These are phyloP conservation scores for Bombardia bombarda DNA, from an alignment of 495 filamentous ascomycete species.

Conservation along the genomic window DNA sequence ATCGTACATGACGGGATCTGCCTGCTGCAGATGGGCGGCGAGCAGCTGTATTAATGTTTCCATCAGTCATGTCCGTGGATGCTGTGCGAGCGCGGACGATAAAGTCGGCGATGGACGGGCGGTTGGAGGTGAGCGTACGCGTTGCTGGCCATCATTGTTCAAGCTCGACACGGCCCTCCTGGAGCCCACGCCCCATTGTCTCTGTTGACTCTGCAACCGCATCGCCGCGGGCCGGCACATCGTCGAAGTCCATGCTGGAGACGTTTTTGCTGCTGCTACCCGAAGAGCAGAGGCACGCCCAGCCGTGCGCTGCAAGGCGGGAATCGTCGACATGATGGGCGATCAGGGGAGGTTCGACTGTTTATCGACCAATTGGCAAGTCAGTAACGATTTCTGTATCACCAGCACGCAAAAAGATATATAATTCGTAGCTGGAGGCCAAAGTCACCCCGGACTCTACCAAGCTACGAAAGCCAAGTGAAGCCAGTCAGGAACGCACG, in stretches of 20 bases:
- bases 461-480: no score
- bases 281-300: conserved; percentile 14
- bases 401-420: no score
- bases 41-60: conserved; percentile 54
- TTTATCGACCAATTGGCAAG: neutral
- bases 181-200: neutral
- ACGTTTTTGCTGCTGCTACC: neutral
- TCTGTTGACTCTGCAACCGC: conserved; percentile 4
- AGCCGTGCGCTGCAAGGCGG: conserved; percentile 12
- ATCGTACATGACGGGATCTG: conserved; percentile 75
- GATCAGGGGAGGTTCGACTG: no score
- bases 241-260: conserved; percentile 4
- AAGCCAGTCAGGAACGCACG: no score
- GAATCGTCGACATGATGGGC: conserved; percentile 19
- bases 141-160: conserved; percentile 56
- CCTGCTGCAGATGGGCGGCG: conserved; percentile 66
- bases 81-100: no score
- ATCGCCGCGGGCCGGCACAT: conserved; percentile 1
- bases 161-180: conserved; percentile 37
- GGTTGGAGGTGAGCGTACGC: no score
- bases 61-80: conserved; percentile 8
- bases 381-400: no score
- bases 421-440: no score
- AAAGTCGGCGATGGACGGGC: no score
- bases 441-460: no score